A percentile compares a stretch with the other conserved stretches of the same genome.
Conservation (phyloP, 2,329 filamentous ascomycete genomes). For the Colletotrichum paranaense region DNA sequence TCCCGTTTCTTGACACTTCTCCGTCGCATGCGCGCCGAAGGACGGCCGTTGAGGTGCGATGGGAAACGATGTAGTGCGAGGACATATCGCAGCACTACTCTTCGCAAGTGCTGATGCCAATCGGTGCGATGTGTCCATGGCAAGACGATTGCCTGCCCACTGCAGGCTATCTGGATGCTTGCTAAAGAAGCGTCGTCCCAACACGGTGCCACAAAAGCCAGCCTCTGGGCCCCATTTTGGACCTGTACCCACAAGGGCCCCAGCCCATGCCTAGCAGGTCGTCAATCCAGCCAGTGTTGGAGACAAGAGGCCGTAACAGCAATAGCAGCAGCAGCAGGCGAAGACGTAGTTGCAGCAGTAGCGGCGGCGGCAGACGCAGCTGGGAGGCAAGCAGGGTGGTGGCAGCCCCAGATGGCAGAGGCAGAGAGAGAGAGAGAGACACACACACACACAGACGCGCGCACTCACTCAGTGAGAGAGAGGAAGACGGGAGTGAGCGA, state of each 20-base stretch:
- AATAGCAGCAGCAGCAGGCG: slow-evolving; percentile 26
- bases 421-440: not conserved
- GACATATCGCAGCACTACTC: slow-evolving; percentile 26
- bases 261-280: slow-evolving; percentile 18
- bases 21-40: not conserved
- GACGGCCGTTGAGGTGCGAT: not conserved
- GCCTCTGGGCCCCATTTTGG: slow-evolving; percentile 32
- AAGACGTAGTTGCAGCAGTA: slow-evolving; percentile 6
- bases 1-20: not conserved
- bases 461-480: not conserved
- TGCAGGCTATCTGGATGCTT: slow-evolving; percentile 14
- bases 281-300: slow-evolving; percentile 22
- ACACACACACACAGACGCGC: not conserved
- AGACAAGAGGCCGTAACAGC: slow-evolving; percentile 33
- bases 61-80: slow-evolving; percentile 13
- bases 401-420: not conserved
- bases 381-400: slow-evolving; percentile 17
- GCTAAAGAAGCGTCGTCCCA: slow-evolving; percentile 36
- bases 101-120: slow-evolving; percentile 34
- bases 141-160: slow-evolving; percentile 3
- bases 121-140: slow-evolving; percentile 21
- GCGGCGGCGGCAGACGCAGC: slow-evolving; percentile 20
- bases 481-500: not conserved
- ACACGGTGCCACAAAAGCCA: slow-evolving; percentile 34
- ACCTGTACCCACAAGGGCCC: slow-evolving; percentile 4